Conservation (phyloP, 1,284 basidiomycete species). For the Salmacisia buchloeana region DNA sequence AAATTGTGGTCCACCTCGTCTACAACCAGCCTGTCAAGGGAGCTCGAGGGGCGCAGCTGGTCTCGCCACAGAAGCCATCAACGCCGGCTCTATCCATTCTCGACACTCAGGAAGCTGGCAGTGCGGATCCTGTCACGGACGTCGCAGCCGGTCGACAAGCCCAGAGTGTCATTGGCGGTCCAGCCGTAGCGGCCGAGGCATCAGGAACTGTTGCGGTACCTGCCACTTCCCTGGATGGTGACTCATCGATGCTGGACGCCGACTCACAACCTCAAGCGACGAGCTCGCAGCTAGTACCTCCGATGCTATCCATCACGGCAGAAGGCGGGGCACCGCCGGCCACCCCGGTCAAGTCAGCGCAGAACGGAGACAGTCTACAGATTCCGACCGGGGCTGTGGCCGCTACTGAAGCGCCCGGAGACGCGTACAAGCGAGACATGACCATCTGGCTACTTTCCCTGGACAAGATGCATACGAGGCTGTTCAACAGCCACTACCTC, state of each 20-base stretch:
- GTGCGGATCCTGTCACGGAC: constrained; percentile 11
- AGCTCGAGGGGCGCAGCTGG: constrained; percentile 9
- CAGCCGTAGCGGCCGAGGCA: not conserved
- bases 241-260: not conserved
- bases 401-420: not conserved
- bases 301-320: not conserved
- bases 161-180: not conserved
- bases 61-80: constrained; percentile 1
- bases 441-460: constrained; percentile 54
- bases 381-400: not conserved
- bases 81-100: not conserved
- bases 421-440: constrained; percentile 27
- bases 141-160: constrained; percentile 16
- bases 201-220: constrained; percentile 1
- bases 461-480: constrained; percentile 78
- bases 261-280: not conserved
- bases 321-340: constrained; percentile 2
- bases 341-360: not conserved
- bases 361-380: not conserved
- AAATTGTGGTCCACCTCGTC: constrained; percentile 3
- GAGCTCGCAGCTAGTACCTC: constrained; percentile 7
- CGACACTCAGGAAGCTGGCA: not conserved
- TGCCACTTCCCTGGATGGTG: constrained; percentile 9
- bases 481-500: constrained; percentile 81
- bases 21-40: constrained; percentile 60